Evolutionary conservation across 768 basidiomycete species (phyloP).

Genomic region (Hygrocybe punicea): DNA sequence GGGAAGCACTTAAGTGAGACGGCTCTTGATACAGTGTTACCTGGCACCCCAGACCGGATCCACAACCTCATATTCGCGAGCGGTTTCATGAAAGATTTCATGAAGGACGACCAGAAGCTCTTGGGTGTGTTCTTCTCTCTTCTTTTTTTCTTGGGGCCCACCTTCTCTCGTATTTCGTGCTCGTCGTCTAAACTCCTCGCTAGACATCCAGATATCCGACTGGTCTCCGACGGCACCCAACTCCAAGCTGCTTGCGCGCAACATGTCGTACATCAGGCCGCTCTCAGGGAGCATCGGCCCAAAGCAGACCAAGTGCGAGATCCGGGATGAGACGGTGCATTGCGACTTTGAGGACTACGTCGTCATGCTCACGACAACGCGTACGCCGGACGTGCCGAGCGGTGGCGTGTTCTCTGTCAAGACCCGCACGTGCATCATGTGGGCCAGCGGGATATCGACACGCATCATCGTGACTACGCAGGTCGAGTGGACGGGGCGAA

Average conservation of each 20-base stretch:
- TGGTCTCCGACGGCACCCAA: constrained; percentile 71
- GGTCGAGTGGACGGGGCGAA: constrained; percentile 95
- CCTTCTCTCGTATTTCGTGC: neutral
- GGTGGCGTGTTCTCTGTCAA: constrained; percentile 92
- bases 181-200: neutral
- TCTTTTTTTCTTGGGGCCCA: neutral
- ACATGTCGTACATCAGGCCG: constrained; percentile 97
- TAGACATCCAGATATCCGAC: constrained; percentile 94
- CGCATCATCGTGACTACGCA: constrained; percentile 83
- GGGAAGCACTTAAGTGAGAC: constrained; percentile 68
- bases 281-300: constrained; percentile 85
- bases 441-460: constrained; percentile 78
- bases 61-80: constrained; percentile 96
- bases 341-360: constrained; percentile 84
- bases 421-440: constrained; percentile 92
- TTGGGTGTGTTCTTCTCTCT: constrained; percentile 63
- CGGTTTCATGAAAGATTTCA: constrained; percentile 92
- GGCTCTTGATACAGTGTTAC: constrained; percentile 74
- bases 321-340: constrained; percentile 78
- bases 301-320: constrained; percentile 93
- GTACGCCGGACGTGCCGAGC: constrained; percentile 91
- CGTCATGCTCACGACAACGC: constrained; percentile 81
- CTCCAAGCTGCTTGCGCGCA: constrained; percentile 71
- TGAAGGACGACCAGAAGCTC: constrained; percentile 85
- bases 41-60: constrained; percentile 91